Conservation (phyloP, 2,329 filamentous ascomycete species). For the Fusarium sp. region DNA sequence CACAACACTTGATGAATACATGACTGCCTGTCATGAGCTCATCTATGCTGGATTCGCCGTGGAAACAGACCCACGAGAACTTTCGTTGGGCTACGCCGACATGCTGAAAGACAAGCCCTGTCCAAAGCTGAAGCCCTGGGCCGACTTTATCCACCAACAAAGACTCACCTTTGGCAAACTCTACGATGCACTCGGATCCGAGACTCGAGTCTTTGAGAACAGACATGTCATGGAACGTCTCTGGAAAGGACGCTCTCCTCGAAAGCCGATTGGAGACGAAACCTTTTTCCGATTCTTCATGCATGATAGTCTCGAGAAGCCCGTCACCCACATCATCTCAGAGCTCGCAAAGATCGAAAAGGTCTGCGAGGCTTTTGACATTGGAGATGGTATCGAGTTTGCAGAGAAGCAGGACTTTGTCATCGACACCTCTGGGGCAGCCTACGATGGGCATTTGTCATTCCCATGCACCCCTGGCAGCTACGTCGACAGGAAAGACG, state of each 20-base stretch:
- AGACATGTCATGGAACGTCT: background rate
- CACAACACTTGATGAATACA: background rate
- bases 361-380: background rate
- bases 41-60: background rate
- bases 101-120: background rate
- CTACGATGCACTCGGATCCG: background rate
- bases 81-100: background rate
- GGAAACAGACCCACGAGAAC: background rate
- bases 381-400: background rate
- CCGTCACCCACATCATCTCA: background rate
- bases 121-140: background rate
- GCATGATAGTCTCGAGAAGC: background rate
- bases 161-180: background rate
- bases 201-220: background rate
- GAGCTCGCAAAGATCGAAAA: background rate
- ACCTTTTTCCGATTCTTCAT: background rate
- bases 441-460: background rate
- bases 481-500: background rate
- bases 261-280: background rate
- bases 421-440: background rate
- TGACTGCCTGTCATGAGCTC: background rate
- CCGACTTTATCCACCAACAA: background rate
- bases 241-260: background rate
- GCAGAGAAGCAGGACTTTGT: background rate
- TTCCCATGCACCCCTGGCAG: background rate